Base-by-base conservation (phyloP, 2,329 filamentous ascomycete genomes). In the Dactylellina cionopaga region DNA sequence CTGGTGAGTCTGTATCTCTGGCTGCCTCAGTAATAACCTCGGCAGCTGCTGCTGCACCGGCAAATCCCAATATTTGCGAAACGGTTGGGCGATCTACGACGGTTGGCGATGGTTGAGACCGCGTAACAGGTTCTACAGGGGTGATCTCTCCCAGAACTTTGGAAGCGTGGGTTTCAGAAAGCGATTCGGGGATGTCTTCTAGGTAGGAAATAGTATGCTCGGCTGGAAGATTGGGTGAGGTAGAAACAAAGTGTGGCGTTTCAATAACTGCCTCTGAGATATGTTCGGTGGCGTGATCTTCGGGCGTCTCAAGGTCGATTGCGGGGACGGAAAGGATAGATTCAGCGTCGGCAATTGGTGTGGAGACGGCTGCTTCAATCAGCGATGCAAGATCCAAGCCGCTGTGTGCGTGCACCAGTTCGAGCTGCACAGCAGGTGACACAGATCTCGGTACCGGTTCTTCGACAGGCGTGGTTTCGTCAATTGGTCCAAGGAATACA, bases 331-430 rank as follows among this genome's bases (percentile, higher is more conserved):
- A 44, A 33, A 59, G 27, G 15, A 71, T 39, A n/a, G 66, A 71
- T 9, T 59, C 51, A n/a, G 58, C 43, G n/a, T 71, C 58, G 15
- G 58, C 66, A 10, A 71, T 59, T n/a, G 66, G 58, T 27, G 66
- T 56, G 17, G 58, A 44, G 35, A 71, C 46, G 19, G 66, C 66
- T 22, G 66, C 66, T 31, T 71, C 66, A 51, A 71, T 71, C 27
- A 71, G 59, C 17, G 59, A 72, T 60, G 59, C 47, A 52, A 65
- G 47, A 41, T 56, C 46, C 17, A 24, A 54, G 29, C 37, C 25
- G 15, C 59, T 46, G 17, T 47, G 68, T 43, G 49, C 17, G 17
- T 51, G 5, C 33, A 54, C 35, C 7, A 44, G 27, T 27, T 58
- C 54, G 10, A 29, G 17, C 25, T 54, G 65, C 49, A 46, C 49